Evolutionary conservation across 768 basidiomycete species (phyloP).

Genomic region (Cystofilobasidium ferigula): DNA sequence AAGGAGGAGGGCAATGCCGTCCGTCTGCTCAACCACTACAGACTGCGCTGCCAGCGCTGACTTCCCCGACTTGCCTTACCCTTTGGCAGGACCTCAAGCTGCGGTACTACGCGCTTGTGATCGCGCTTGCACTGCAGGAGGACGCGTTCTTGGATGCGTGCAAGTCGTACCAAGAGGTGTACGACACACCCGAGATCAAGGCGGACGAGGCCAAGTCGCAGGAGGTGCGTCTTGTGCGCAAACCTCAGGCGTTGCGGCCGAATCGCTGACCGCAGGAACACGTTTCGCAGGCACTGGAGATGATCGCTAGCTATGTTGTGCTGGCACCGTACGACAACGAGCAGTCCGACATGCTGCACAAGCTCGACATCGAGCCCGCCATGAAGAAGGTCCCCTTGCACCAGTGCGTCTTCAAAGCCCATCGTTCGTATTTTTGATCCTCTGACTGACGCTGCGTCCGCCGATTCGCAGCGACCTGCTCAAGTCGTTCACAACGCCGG

Average conservation of each 20-base stretch:
- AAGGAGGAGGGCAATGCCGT: slow-evolving; percentile 83
- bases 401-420: slow-evolving; percentile 58
- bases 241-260: too few species aligned
- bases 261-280: too few species aligned
- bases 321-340: slow-evolving; percentile 92
- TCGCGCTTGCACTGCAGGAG: slow-evolving; percentile 78
- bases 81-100: slow-evolving; percentile 76
- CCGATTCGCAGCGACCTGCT: slow-evolving; percentile 38
- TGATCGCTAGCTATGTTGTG: slow-evolving; percentile 87
- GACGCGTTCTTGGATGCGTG: slow-evolving; percentile 82
- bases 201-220: slow-evolving; percentile 49
- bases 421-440: slow-evolving; percentile 56
- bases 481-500: slow-evolving; percentile 39
- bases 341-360: slow-evolving; percentile 91
- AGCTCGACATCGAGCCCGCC: slow-evolving; percentile 66
- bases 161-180: slow-evolving; percentile 90
- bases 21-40: slow-evolving; percentile 24
- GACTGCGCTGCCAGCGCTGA: background rate
- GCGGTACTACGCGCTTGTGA: slow-evolving; percentile 92
- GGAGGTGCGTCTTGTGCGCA: slow-evolving; percentile 33
- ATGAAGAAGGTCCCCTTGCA: slow-evolving; percentile 70
- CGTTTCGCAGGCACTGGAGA: slow-evolving; percentile 68
- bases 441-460: slow-evolving; percentile 64
- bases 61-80: background rate
- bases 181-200: slow-evolving; percentile 92